Evolutionary conservation across 371 early-diverging fungal genomes (phyloP).

Genomic region (Mortierella sp.): DNA sequence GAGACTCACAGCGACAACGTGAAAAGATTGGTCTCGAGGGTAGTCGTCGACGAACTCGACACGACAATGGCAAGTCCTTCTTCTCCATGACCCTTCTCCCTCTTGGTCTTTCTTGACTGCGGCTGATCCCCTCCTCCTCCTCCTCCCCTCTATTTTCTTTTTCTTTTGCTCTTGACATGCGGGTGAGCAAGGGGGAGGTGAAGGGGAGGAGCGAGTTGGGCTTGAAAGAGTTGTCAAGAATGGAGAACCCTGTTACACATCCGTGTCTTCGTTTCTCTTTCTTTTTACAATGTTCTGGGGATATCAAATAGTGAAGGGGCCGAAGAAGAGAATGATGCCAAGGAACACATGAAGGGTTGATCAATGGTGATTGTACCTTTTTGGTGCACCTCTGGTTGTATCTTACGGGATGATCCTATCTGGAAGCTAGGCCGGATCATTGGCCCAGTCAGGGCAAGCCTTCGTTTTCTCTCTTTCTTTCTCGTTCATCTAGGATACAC

Average conservation of each 20-base stretch:
- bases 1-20: constrained; percentile 42
- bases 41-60: constrained; percentile 45
- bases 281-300: too few species aligned
- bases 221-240: too few species aligned
- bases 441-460: too few species aligned
- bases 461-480: too few species aligned
- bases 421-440: too few species aligned
- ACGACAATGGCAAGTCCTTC: constrained; percentile 53
- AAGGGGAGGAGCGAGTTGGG: constrained; percentile 3
- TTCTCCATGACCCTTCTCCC: not conserved
- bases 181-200: constrained; percentile 17
- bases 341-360: not conserved
- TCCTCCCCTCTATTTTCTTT: not conserved
- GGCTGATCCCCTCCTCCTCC: not conserved
- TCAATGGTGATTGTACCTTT: too few species aligned
- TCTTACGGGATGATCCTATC: too few species aligned
- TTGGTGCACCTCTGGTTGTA: too few species aligned
- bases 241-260: too few species aligned
- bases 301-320: too few species aligned
- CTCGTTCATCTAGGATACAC: too few species aligned
- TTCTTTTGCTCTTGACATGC: not conserved
- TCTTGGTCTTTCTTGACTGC: not conserved
- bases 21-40: constrained; percentile 47
- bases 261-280: too few species aligned
- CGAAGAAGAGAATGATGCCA: not conserved